Percentiles rank a stretch among this genome's conserved stretches.
These are phyloP conservation scores for Achaetomiella virescens DNA, from an alignment of 495 filamentous ascomycete species.

Conservation along the genomic window DNA sequence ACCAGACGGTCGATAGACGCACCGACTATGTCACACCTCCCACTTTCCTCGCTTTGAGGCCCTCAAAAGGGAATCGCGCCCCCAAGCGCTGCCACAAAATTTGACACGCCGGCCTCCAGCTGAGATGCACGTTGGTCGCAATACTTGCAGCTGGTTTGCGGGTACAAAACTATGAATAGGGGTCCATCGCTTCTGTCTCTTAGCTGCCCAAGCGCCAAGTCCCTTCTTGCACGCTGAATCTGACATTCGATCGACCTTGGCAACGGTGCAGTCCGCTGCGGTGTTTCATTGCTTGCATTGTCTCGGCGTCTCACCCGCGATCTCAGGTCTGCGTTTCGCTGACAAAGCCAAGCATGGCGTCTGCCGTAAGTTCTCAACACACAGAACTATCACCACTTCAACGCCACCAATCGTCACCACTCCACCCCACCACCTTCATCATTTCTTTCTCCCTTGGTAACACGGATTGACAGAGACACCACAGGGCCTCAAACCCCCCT, in stretches of 20 bases:
- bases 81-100: background rate
- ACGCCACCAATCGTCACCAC: background rate
- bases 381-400: background rate
- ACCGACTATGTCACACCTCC: background rate
- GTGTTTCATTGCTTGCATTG: too few species aligned
- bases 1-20: background rate
- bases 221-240: too few species aligned
- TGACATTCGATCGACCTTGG: too few species aligned
- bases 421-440: background rate
- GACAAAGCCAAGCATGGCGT: background rate
- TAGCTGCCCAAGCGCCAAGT: too few species aligned
- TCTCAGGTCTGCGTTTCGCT: too few species aligned
- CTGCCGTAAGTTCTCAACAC: background rate
- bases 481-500: constrained; percentile 27
- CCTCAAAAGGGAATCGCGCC: background rate
- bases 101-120: background rate
- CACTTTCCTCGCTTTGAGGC: background rate
- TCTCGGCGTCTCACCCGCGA: too few species aligned
- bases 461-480: too few species aligned
- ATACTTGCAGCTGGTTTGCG: background rate
- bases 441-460: background rate
- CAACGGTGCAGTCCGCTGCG: too few species aligned
- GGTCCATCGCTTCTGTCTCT: too few species aligned
- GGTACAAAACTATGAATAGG: too few species aligned
- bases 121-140: background rate